Evolutionary conservation across 441 rosid species (phyloP).

Genomic region (Mallotus repandus): DNA sequence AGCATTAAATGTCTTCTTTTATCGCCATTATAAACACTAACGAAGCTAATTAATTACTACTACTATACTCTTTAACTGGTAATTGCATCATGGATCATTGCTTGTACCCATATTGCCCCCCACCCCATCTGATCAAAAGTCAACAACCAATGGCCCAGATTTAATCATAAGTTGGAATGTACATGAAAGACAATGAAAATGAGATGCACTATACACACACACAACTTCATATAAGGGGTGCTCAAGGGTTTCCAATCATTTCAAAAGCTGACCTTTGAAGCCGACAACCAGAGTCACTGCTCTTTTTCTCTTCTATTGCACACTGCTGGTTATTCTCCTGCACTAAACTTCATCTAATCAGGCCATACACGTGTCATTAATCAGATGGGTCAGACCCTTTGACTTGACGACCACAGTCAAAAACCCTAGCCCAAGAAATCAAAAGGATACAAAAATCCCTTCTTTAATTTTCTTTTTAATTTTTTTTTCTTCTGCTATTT

Average conservation of each 20-base stretch:
- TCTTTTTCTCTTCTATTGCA: background rate
- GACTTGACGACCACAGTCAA: conserved; percentile 51
- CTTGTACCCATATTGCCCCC: background rate
- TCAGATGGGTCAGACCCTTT: conserved; percentile 45
- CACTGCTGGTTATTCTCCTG: conserved; percentile 62
- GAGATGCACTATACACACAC: background rate
- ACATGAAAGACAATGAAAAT: background rate
- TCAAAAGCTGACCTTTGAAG: conserved; percentile 51
- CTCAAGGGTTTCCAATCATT: conserved; percentile 62
- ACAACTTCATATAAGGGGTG: background rate
- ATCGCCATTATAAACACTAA: background rate
- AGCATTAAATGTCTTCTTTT: conserved; percentile 28
- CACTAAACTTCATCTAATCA: conserved; percentile 25
- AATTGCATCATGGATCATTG: background rate
- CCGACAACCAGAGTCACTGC: conserved; percentile 32
- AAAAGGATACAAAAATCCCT: background rate
- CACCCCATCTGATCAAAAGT: background rate
- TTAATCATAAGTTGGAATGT: background rate
- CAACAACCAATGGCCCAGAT: conserved; percentile 6
- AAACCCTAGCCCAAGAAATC: conserved; percentile 29
- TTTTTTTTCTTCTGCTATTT: conserved; percentile 4
- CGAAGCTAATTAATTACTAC: background rate
- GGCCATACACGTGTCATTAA: conserved; percentile 43
- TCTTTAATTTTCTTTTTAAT: background rate
- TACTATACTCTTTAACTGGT: too few species aligned